Evolutionary conservation across 1,139 yeast species (phyloP).

Genomic region (Pichia sorboxylosa): DNA sequence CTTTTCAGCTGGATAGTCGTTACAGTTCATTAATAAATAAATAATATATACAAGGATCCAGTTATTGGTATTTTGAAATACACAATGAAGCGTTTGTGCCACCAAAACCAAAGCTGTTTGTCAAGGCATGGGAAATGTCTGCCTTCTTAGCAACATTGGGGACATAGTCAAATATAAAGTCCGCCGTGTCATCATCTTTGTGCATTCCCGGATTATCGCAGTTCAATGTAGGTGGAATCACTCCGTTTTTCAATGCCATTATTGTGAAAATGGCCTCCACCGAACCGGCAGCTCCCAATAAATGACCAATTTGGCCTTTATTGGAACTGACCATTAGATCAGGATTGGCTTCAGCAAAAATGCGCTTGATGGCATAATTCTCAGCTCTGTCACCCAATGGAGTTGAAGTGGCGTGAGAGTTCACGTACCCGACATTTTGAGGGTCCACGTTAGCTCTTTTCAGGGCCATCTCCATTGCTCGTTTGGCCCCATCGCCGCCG

Average conservation of each 20-base stretch:
- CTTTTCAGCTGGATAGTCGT: no score
- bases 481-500: constrained; percentile 72
- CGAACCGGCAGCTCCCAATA: constrained; percentile 93
- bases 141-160: constrained; percentile 31
- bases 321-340: constrained; percentile 52
- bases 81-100: constrained; percentile 79
- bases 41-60: no score
- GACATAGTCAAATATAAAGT: constrained; percentile 51
- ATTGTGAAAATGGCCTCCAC: constrained; percentile 81
- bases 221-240: constrained; percentile 75
- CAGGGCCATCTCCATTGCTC: constrained; percentile 75
- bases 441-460: constrained; percentile 34
- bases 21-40: no score
- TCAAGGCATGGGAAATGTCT: constrained; percentile 35
- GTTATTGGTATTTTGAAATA: constrained; percentile 26
- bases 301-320: constrained; percentile 88
- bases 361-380: constrained; percentile 52
- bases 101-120: constrained; percentile 95
- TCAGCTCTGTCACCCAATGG: constrained; percentile 84
- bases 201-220: constrained; percentile 42
- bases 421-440: constrained; percentile 55
- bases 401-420: constrained; percentile 97
- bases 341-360: constrained; percentile 30
- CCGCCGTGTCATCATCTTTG: constrained; percentile 27
- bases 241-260: constrained; percentile 43